Conservation (phyloP, 2,329 filamentous ascomycete species). For the Coniochaeta hoffmannii region DNA sequence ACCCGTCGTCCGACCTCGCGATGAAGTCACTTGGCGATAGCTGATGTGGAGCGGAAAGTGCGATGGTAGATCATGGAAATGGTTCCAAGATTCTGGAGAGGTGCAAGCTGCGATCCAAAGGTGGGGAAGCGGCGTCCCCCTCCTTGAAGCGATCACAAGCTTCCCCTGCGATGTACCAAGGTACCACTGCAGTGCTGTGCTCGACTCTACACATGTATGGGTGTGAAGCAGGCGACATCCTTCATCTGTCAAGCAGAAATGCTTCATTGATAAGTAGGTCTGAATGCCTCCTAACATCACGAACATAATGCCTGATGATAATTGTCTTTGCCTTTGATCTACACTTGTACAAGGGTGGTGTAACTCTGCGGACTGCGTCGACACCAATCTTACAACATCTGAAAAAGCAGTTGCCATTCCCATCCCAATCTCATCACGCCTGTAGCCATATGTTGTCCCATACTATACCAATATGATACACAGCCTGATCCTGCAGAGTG, state of each 20-base stretch:
- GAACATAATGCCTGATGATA: too few relatives aligned
- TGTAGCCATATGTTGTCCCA: neutral
- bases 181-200: too few relatives aligned
- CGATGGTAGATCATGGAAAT: neutral
- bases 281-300: too few relatives aligned
- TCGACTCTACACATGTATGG: too few relatives aligned
- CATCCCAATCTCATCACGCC: neutral
- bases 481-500: neutral
- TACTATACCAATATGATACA: neutral
- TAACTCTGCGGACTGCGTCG: too few relatives aligned
- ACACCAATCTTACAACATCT: neutral
- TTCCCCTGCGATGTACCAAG: too few relatives aligned
- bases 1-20: neutral
- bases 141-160: constrained; percentile 22
- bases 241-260: too few relatives aligned
- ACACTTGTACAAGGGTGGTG: too few relatives aligned
- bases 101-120: neutral
- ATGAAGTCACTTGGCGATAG: neutral
- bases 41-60: neutral
- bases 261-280: too few relatives aligned
- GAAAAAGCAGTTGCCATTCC: neutral
- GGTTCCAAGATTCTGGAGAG: neutral
- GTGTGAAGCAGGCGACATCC: too few relatives aligned
- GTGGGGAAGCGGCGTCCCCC: constrained; percentile 17
- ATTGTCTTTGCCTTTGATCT: too few relatives aligned